Base-by-base conservation (phyloP, 2,329 filamentous ascomycete species). In the Zarea fungicola region DNA sequence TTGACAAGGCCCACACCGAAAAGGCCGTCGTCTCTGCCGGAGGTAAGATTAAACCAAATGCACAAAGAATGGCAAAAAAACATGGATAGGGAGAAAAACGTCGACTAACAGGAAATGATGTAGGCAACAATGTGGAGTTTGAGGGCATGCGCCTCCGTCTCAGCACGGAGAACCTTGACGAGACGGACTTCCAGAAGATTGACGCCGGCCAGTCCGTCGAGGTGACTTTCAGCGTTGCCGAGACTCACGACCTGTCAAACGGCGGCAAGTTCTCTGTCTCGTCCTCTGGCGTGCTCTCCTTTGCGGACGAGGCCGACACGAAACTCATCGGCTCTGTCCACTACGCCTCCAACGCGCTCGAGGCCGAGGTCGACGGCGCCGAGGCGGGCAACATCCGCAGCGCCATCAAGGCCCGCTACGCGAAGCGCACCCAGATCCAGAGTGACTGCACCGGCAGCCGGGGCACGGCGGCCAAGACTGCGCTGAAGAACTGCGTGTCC, bases 201-300 rank as follows among this genome's bases (percentile, higher is more conserved):
- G 64, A 63, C 5, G 65, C 71, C 5, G 72, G 72, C 42, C 62
- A 78, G 61, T 74, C 75, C 8, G 67, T 81, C 53, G 71, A 75
- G 55, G 65, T 75, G 26, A 71, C 69, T 34, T 78, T 81, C 50
- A 76, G 82, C 56, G 68, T 78, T 26, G 78, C 76, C 28, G 69
- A 78, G 59, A 70, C 76, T 3, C 78, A 82, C 61, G 73, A 80
- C 54, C 69, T 75, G 43, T 67, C 65, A 40, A 52, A 62, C 6
- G 75, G 76, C 43, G 82, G 81, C 50, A 66, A 69, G 43, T 81
- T 81, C 59, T 74, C 75, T 47, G 63, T 87, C 42, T 69, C 74
- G 47, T 72, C 80, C 5, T 65, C 67, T 5, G 84, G 84, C 6
- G 69, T 72, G 10, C 70, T 86, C 36, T 75, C 78, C 8, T 76